Conservation (phyloP, 2,329 filamentous ascomycete genomes). For the Emydomyces testavorans region DNA sequence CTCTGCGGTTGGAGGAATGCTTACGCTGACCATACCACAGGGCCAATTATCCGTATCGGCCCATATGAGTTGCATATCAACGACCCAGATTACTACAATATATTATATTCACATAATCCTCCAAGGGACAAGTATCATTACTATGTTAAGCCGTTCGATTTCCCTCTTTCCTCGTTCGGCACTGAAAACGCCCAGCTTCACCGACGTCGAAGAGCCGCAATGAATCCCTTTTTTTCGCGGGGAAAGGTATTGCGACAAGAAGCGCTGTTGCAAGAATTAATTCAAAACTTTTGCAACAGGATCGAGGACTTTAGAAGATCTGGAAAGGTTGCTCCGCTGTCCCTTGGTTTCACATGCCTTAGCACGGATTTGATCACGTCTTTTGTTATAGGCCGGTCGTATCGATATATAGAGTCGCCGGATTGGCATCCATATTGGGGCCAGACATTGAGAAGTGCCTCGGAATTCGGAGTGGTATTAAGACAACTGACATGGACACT, state of each 20-base stretch:
- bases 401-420: conserved; percentile 25
- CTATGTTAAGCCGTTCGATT: conserved; percentile 20
- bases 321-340: conserved; percentile 11
- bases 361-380: conserved; percentile 39
- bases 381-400: conserved; percentile 28
- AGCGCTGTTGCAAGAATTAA: conserved; percentile 17
- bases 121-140: conserved; percentile 20
- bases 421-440: conserved; percentile 24
- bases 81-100: conserved; percentile 19
- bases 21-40: conserved; percentile 8
- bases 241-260: conserved; percentile 17
- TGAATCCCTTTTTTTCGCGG: conserved; percentile 24
- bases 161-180: conserved; percentile 24
- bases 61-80: conserved; percentile 21
- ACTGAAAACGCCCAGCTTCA: conserved; percentile 21
- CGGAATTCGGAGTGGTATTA: conserved; percentile 9
- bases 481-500: conserved; percentile 15
- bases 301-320: conserved; percentile 10
- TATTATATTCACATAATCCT: conserved; percentile 19
- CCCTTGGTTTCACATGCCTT: conserved; percentile 17
- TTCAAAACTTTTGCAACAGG: conserved; percentile 16
- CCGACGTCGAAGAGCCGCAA: conserved; percentile 21
- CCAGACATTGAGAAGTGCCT: conserved; percentile 17
- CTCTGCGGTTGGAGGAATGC: too few species aligned
- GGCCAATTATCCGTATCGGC: conserved; percentile 21